Conservation (phyloP, 306 rosid species). For the Ochetophila trinervis region DNA sequence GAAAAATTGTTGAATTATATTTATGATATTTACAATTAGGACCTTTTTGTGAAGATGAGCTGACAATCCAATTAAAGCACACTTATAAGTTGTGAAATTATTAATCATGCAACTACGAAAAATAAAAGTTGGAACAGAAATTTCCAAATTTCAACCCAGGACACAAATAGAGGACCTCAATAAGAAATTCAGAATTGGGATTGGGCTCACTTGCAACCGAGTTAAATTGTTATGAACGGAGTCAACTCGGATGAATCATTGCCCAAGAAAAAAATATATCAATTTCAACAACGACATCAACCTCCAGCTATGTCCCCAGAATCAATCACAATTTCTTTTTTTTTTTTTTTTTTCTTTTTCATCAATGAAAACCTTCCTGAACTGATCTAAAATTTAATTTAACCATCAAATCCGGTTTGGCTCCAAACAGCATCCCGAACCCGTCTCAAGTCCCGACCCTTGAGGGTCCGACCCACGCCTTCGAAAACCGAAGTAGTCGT, state of each 20-base stretch:
- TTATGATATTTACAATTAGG: no score
- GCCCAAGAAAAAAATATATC: slow-evolving; percentile 31
- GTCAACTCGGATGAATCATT: slow-evolving; percentile 47
- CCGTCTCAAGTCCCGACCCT: slow-evolving; percentile 92
- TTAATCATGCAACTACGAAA: background rate
- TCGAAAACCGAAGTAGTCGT: slow-evolving; percentile 84
- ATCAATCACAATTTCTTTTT: background rate
- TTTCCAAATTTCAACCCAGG: slow-evolving; percentile 6
- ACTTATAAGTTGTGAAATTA: background rate
- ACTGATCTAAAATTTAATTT: background rate
- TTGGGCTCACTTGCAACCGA: slow-evolving; percentile 55
- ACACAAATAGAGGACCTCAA: background rate
- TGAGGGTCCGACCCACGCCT: slow-evolving; percentile 90
- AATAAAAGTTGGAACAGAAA: background rate
- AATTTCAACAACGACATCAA: background rate
- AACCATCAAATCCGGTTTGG: slow-evolving; percentile 93
- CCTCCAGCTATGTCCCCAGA: background rate
- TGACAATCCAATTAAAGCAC: background rate
- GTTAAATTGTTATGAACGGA: slow-evolving; percentile 38
- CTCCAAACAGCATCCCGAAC: slow-evolving; percentile 97
- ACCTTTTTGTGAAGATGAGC: background rate
- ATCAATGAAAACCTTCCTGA: background rate
- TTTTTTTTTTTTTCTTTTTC: no score
- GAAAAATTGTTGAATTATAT: no score
- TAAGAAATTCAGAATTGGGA: slow-evolving; percentile 8